phyloP scores from a whole-genome alignment of 129 eudicot species.

The Flaveria robusta region DNA sequence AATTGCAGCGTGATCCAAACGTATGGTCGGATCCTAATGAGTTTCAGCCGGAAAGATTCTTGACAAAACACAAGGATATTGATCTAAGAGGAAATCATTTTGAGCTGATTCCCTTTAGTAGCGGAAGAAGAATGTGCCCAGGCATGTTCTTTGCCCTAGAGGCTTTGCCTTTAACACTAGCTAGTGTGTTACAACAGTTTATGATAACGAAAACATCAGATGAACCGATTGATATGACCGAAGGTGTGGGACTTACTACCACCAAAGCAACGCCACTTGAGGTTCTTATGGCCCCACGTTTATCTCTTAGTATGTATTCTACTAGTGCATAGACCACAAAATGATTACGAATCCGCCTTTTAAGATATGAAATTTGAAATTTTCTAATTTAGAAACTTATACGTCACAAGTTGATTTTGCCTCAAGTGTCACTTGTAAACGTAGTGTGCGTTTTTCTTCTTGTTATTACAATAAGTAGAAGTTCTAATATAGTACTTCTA shows the following conservation, averaged over 20 bases:
- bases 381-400: no score
- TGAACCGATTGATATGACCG: slow-evolving; percentile 37
- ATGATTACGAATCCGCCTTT: no score
- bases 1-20: slow-evolving; percentile 25
- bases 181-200: slow-evolving; percentile 37
- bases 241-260: slow-evolving; percentile 11
- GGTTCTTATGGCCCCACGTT: slow-evolving; percentile 32
- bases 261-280: slow-evolving; percentile 30
- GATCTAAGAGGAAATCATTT: slow-evolving; percentile 20
- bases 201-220: slow-evolving; percentile 4
- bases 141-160: slow-evolving; percentile 20
- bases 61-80: slow-evolving; percentile 19
- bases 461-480: no score
- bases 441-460: no score
- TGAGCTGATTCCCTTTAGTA: slow-evolving; percentile 33
- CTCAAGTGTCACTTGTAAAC: no score
- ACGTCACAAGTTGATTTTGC: no score
- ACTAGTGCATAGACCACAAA: no score
- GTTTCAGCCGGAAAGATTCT: slow-evolving; percentile 34
- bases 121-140: slow-evolving; percentile 37
- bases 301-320: slow-evolving; percentile 13
- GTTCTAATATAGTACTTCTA: no score
- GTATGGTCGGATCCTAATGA: slow-evolving; percentile 31
- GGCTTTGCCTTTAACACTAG: slow-evolving; percentile 14
- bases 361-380: no score